phyloP scores from a whole-genome alignment of 768 basidiomycete genomes.

The Lactarius sanguifluus region DNA sequence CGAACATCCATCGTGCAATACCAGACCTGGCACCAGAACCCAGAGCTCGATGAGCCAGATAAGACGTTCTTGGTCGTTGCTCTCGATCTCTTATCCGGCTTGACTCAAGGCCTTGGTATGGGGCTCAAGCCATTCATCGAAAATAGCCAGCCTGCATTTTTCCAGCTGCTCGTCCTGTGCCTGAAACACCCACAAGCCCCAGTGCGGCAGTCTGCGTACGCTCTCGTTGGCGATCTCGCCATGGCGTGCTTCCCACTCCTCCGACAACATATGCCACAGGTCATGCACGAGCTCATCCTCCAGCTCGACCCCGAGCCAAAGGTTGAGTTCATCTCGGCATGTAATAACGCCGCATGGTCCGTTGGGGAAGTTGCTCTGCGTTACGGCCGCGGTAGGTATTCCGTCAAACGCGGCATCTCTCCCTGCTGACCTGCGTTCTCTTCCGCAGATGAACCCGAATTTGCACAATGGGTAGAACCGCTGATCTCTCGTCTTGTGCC shows the following conservation, averaged over 20 bases:
- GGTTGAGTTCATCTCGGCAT: conserved; percentile 91
- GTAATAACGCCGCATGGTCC: conserved; percentile 99
- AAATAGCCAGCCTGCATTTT: conserved; percentile 69
- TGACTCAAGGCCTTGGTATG: conserved; percentile 90
- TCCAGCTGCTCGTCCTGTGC: conserved; percentile 82
- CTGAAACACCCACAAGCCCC: conserved; percentile 95
- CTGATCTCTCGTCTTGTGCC: conserved; percentile 88
- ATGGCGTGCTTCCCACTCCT: conserved; percentile 92
- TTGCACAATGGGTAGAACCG: conserved; percentile 88
- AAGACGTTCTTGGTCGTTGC: conserved; percentile 97
- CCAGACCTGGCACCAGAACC: conserved; percentile 84
- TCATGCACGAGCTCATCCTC: conserved; percentile 85
- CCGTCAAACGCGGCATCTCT: conserved; percentile 1
- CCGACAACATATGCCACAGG: conserved; percentile 79
- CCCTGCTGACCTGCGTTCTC: conserved; percentile 9
- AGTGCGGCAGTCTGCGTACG: conserved; percentile 94
- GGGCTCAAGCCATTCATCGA: conserved; percentile 72
- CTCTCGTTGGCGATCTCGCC: conserved; percentile 96
- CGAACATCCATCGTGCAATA: conserved; percentile 81
- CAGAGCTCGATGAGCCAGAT: conserved; percentile 93
- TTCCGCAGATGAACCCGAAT: conserved; percentile 69
- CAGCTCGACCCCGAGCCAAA: conserved; percentile 94
- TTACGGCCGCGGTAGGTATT: conserved; percentile 69
- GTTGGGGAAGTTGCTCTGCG: conserved; percentile 96
- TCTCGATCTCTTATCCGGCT: conserved; percentile 92